Evolutionary conservation across 75 land plant species (phyloP).

Genomic region (Pinus tabuliformis): DNA sequence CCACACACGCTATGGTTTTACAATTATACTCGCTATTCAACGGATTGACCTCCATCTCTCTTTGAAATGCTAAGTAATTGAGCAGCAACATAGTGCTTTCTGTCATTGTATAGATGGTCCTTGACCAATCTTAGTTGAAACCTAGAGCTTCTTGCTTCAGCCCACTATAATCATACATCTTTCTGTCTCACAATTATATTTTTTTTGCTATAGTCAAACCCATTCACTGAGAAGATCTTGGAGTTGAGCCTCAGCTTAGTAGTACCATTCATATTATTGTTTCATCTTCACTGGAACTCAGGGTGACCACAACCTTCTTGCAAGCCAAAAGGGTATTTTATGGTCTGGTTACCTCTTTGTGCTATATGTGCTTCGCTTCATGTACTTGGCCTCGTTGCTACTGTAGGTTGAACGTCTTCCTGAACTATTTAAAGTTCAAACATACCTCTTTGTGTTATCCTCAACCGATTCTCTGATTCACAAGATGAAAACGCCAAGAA

Average conservation of each 20-base stretch:
- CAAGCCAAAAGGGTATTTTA: background rate
- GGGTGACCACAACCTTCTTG: conserved; percentile 5
- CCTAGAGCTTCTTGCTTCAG: background rate
- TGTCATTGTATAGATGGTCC: background rate
- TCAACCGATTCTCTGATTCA: too few relatives aligned
- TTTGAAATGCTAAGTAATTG: conserved; percentile 7
- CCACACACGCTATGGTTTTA: conserved; percentile 7
- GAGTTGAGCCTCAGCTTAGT: conserved; percentile 3
- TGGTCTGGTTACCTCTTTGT: conserved; percentile 3
- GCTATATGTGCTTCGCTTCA: background rate
- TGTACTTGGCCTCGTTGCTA: too few relatives aligned
- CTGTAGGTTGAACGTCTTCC: too few relatives aligned
- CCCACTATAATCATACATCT: conserved; percentile 7
- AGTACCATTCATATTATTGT: background rate
- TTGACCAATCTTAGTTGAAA: background rate
- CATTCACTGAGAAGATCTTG: conserved; percentile 1
- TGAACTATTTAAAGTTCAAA: too few relatives aligned
- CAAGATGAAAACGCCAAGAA: too few relatives aligned
- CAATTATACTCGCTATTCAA: conserved; percentile 8
- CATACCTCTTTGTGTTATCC: too few relatives aligned
- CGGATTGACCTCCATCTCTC: conserved; percentile 1
- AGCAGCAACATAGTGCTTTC: conserved; percentile 12
- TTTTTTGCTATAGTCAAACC: conserved; percentile 1
- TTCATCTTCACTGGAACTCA: background rate
- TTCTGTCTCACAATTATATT: background rate